Evolutionary conservation across 768 basidiomycete genomes (phyloP), one percentile per base, ranked within the genome.

Genomic region (Chalciporus pseudorubinellus): DNA sequence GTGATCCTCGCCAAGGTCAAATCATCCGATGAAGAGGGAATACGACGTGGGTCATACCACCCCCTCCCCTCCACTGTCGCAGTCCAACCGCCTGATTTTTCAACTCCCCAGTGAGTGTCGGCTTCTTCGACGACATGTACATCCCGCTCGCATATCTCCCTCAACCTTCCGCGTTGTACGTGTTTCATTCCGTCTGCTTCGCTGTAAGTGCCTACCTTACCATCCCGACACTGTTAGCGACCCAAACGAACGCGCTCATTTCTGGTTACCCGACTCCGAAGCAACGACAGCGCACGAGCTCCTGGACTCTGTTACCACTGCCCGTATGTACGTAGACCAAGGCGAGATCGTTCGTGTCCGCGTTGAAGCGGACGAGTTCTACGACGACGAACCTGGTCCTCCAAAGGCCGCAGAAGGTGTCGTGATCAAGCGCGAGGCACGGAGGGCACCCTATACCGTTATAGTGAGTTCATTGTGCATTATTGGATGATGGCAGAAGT

Each of bases 81-180:
- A 7, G 18, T 6, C 13, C 43, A 28, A 22, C 18, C 51, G 58
- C 26, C 63, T 24, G 18, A 33, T 31, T 9, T 28, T 31, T 16
- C 31, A n/a, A 46, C 14, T 10, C 48, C 29, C 14, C 59, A 95
- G 94, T 95, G 22, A 82, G 87, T 19, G 68, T 97, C 16, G 89
- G 87, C 18, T 98, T 98, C 75, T 98, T 98, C 62, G 91, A 93
- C 69, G 94, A 98, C 60, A 85, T 98, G 20, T 90, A 92, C 64
- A 80, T 98, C 41, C 91, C 93, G 0, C 70, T 80, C 0, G 73
- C 80, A 3, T 85, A 91, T 51, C 81, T 98, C 6, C 94, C 95
- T 2, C 82, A 87, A 60, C 87, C 92, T 22, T 81, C 79, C 34
- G 82, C 87, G 4, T 92, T 91, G 90, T 90, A 65, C 44, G 85